Evolutionary conservation across 2,329 filamentous ascomycete genomes (phyloP).

Genomic region (Dothideomycetidae sp.): DNA sequence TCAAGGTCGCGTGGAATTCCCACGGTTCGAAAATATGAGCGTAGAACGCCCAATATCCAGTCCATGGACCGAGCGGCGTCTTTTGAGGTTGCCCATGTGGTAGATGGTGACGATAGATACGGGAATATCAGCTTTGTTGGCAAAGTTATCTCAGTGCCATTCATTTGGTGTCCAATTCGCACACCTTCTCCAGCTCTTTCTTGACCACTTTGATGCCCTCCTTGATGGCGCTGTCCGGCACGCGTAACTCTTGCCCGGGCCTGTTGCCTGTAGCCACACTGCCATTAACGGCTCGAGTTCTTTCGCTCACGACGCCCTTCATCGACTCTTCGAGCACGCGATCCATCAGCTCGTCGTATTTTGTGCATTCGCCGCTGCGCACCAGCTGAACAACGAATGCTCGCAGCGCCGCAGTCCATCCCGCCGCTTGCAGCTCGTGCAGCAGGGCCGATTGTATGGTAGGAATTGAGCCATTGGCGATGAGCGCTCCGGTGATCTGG

Average conservation of each 20-base stretch:
- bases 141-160: too few relatives aligned
- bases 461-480: slow-evolving; percentile 35
- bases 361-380: slow-evolving; percentile 42
- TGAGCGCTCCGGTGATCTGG: slow-evolving; percentile 32
- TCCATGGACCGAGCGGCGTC: too few relatives aligned
- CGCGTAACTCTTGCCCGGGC: slow-evolving; percentile 16
- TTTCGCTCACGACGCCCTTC: slow-evolving; percentile 19
- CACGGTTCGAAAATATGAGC: too few relatives aligned
- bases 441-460: slow-evolving; percentile 41
- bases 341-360: slow-evolving; percentile 41
- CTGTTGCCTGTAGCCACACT: slow-evolving; percentile 15
- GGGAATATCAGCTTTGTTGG: too few relatives aligned
- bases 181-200: slow-evolving; percentile 26
- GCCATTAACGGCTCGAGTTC: slow-evolving; percentile 12
- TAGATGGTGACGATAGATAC: too few relatives aligned
- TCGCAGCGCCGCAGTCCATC: slow-evolving; percentile 44
- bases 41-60: too few relatives aligned
- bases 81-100: too few relatives aligned
- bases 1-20: slow-evolving; percentile 14
- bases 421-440: slow-evolving; percentile 41
- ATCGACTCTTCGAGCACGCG: slow-evolving; percentile 36
- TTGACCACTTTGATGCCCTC: slow-evolving; percentile 39
- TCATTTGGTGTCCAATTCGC: slow-evolving; percentile 9
- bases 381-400: slow-evolving; percentile 42
- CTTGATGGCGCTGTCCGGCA: slow-evolving; percentile 31